phyloP scores from a whole-genome alignment of 306 rosid species.

The Prunus mira region DNA sequence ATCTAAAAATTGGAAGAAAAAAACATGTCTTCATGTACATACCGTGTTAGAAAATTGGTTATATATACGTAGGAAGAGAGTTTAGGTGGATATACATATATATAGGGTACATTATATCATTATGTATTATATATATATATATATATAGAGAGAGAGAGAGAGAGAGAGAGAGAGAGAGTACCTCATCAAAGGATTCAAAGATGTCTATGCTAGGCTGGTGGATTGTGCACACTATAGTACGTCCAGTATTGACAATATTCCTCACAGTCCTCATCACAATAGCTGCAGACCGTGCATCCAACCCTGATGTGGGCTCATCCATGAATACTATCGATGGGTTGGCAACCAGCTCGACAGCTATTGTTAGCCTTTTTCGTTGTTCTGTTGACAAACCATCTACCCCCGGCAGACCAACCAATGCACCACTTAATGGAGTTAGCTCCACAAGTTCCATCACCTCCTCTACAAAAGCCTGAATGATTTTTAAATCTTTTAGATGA shows the following conservation, averaged over 20 bases:
- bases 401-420: conserved; percentile 88
- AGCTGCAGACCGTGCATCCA: conserved; percentile 98
- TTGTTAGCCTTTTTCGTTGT: conserved; percentile 87
- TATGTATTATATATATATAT: neutral
- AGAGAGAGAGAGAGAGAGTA: conserved; percentile 22
- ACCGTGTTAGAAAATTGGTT: no score
- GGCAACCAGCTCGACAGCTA: conserved; percentile 94
- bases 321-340: conserved; percentile 94
- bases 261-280: conserved; percentile 99
- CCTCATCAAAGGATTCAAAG: conserved; percentile 99
- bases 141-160: neutral
- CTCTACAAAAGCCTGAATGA: conserved; percentile 81
- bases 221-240: conserved; percentile 96
- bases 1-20: neutral
- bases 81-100: no score
- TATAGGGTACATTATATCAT: no score
- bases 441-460: conserved; percentile 99
- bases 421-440: conserved; percentile 78
- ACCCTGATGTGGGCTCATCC: conserved; percentile 99
- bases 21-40: neutral
- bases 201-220: conserved; percentile 99
- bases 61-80: no score
- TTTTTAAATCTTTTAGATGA: conserved; percentile 15
- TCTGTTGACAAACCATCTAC: conserved; percentile 93
- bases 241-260: conserved; percentile 91